Base-by-base conservation (phyloP, 495 filamentous ascomycete species). In the Arthonia radiata region DNA sequence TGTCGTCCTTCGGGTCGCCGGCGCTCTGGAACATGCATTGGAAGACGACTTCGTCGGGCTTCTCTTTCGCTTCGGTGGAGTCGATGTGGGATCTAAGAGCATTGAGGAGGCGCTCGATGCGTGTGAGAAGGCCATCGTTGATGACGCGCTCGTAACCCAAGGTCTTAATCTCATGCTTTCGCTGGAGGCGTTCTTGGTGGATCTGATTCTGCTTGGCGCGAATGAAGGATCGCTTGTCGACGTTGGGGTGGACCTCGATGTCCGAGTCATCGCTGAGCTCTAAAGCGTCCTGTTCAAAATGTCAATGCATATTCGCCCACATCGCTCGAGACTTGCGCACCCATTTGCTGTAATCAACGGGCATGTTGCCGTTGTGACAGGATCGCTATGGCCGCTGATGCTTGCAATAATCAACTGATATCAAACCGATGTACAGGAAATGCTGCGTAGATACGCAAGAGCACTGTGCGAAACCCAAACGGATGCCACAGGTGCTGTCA, bases 231-330 rank as follows among this genome's bases (percentile, higher is more conserved):
- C 71, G 69, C 43, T 97, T 97, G 53, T 97, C 86, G 48, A 97
- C 86, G 52, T 97, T 97, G 31, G 89, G 86, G 48, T 97, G 86
- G 15, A 93, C 83, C 51, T 97, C 86, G 41, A 97, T 75, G 46
- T 97, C 86, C 23, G 80, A 91, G 48, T 97, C 86, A 48, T 97
- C 86, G 35, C 77, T 89, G 39, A 97, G 67, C 64, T 97, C 86
- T 39, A 97, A 59, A 24, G 70, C 64, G 44, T 92, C 81, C 79
- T 71, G 30, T 16, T 6, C 7, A 11, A 18, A 23, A 22, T 7
- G 12, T 27, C 13, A 27, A 5, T 8, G 23, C 31, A 7, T 7
- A 9, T 27, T 17, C 28, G 30, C 16, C 13, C 22, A 23, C 7
- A 19, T 15, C 19, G 15, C 29, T 39, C 34, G 35, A 17, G 34